Conservation (phyloP, 2,329 filamentous ascomycete genomes). For the Fusarium continuum region DNA sequence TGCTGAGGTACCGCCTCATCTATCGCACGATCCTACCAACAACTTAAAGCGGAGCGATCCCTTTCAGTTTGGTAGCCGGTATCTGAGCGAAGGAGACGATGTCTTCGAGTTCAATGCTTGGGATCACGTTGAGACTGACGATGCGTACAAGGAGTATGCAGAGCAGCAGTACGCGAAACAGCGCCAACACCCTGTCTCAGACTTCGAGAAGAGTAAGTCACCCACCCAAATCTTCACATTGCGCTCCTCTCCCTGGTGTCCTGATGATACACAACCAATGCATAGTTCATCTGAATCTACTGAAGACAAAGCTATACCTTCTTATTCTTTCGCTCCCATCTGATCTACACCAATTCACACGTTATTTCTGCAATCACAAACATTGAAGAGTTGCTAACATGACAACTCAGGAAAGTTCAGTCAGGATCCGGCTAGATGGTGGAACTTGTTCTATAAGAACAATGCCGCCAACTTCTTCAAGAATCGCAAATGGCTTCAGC, state of each 20-base stretch:
- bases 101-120: conserved; percentile 98
- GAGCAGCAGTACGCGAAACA: conserved; percentile 87
- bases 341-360: conserved; percentile 53
- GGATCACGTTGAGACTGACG: conserved; percentile 96
- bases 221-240: neutral
- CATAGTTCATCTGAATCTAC: conserved; percentile 76
- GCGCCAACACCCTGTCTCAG: conserved; percentile 84
- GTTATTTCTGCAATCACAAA: conserved; percentile 28
- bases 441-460: conserved; percentile 98
- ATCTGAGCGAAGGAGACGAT: conserved; percentile 83
- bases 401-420: conserved; percentile 78
- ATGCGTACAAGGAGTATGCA: conserved; percentile 85
- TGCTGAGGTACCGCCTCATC: conserved; percentile 62
- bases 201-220: conserved; percentile 85
- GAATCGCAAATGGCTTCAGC: conserved; percentile 94
- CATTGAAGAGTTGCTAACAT: conserved; percentile 51
- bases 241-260: conserved; percentile 46
- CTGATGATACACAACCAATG: conserved; percentile 68
- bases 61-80: conserved; percentile 94
- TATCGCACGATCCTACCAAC: conserved; percentile 74
- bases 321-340: conserved; percentile 78
- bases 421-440: conserved; percentile 90
- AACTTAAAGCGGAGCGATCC: conserved; percentile 90
- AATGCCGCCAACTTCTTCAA: conserved; percentile 99
- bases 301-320: conserved; percentile 71